Evolutionary conservation across 2,329 filamentous ascomycete species (phyloP), one percentile per base, ranked within the genome.

Genomic region (Pestalotiopsis sp.): DNA sequence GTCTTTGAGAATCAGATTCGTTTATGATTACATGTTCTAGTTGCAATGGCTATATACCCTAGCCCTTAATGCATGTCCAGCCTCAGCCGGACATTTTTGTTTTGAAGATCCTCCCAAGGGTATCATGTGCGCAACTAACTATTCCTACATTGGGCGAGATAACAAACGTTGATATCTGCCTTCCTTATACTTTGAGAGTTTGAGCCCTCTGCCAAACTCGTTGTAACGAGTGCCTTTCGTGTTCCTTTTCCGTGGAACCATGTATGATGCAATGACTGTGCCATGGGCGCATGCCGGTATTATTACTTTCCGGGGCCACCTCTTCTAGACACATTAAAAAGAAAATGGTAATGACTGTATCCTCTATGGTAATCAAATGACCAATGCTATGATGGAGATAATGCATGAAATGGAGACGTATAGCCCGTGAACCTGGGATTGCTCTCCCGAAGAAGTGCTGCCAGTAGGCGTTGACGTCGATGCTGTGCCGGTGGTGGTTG

Each of bases 51-150:
- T 70, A 23, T 61, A 61, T 62, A 38, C 36, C 36, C 25, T 69
- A 61, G 64, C 39, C 69, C 23, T 56, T 56, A 45, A 58, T 65
- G 67, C 65, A 68, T 68, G 36, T 67, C 62, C 38, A 65, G 45
- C 36, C 31, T 62, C 59, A n/a, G 11, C 23, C 17, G 23, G 41
- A 65, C 59, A 68, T 66, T 52, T 65, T 59, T 67, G 38, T 64
- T 67, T 64, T 41, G 68, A 38, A 66, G 36, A 63, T 45, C 64
- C 57, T 69, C 56, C 64, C 69, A 62, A 71, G 74, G 74, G 73
- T 74, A 76, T 76, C 74, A 74, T 72, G 68, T 72, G 69, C 73
- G 69, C 71, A 66, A 70, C 69, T 36, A 58, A 58, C 31, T 36
- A 36, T 36, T 41, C 64, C 45, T 70, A 14, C 67, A 52, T 69